Base-by-base conservation (phyloP, 106 monocot species). In the Xerophyta viscosa region DNA sequence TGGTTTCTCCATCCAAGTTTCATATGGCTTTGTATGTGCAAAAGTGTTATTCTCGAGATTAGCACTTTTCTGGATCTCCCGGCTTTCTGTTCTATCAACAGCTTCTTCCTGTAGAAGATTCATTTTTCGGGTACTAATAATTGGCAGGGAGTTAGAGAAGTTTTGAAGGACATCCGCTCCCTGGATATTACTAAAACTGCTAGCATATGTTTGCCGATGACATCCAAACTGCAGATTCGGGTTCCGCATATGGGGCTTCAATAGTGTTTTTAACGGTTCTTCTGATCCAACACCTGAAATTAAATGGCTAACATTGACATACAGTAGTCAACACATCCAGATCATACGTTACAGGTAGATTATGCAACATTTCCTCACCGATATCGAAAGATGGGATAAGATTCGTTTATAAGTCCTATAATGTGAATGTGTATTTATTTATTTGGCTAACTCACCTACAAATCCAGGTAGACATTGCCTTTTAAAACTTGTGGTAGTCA, bases 401-500 rank as follows among this genome's bases (percentile, higher is more conserved):
- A n/a, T n/a, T n/a, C n/a, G n/a, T n/a, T n/a, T n/a, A n/a, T n/a
- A n/a, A n/a, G n/a, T n/a, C n/a, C n/a, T n/a, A n/a, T n/a, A n/a
- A n/a, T n/a, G n/a, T n/a, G n/a, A n/a, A n/a, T n/a, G n/a, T n/a
- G n/a, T n/a, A n/a, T n/a, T n/a, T n/a, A n/a, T n/a, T n/a, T n/a
- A n/a, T n/a, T n/a, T n/a, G n/a, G n/a, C n/a, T n/a, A 11, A 43
- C 72, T 62, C 52, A 86, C 86, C 81, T 4, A 54, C 28, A 61
- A 65, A 68, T 47, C 71, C 77, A 47, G 71, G 45, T 67, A 73
- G 31, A 39, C 77, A 77, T 36, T 79, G 79, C 4, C 98, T 59
- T 52, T 90, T 90, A 28, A 81, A 56, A 56, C 57, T 70, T 18
- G 55, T n/a, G n/a, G n/a, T 48, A 37, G 72, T 45, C 47, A 69